Conservation (phyloP, 1,139 yeast genomes). For the Candida glucosophila region DNA sequence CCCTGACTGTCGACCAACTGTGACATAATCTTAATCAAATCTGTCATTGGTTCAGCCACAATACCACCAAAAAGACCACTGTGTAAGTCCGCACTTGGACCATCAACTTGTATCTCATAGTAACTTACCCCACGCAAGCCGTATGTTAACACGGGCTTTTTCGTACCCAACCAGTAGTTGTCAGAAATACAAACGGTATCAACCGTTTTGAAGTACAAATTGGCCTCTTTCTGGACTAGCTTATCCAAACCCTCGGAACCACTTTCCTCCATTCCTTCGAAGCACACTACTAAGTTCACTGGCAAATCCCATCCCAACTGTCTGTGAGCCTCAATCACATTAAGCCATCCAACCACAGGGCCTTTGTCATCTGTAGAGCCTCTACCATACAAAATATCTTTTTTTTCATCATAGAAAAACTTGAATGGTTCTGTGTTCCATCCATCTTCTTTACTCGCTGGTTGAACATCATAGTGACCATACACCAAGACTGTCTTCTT, state of each 20-base stretch:
- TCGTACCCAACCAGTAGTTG: slow-evolving; percentile 97
- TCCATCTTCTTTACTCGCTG: slow-evolving; percentile 87
- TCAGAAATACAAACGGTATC: slow-evolving; percentile 95
- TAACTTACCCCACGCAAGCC: slow-evolving; percentile 97
- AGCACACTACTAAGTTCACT: slow-evolving; percentile 84
- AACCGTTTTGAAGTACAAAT: slow-evolving; percentile 70
- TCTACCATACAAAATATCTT: slow-evolving; percentile 73
- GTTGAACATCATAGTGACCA: slow-evolving; percentile 98
- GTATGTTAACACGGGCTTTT: slow-evolving; percentile 92
- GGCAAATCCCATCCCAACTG: slow-evolving; percentile 84
- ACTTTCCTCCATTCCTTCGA: slow-evolving; percentile 98
- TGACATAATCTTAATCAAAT: slow-evolving; percentile 68
- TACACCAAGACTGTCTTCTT: slow-evolving; percentile 86
- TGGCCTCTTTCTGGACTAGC: slow-evolving; percentile 72
- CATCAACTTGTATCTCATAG: slow-evolving; percentile 72
- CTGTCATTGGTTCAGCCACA: slow-evolving; percentile 96
- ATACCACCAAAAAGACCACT: slow-evolving; percentile 97
- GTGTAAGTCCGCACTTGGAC: slow-evolving; percentile 96
- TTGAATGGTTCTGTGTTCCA: slow-evolving; percentile 92
- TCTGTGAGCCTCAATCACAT: slow-evolving; percentile 82
- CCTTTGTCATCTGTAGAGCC: slow-evolving; percentile 98
- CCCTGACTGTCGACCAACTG: slow-evolving; percentile 76
- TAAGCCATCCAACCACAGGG: slow-evolving; percentile 96
- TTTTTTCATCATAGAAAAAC: slow-evolving; percentile 48
- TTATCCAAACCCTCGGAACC: slow-evolving; percentile 90